Base-by-base conservation (phyloP, 345 rosid species). In the Populus tremula region DNA sequence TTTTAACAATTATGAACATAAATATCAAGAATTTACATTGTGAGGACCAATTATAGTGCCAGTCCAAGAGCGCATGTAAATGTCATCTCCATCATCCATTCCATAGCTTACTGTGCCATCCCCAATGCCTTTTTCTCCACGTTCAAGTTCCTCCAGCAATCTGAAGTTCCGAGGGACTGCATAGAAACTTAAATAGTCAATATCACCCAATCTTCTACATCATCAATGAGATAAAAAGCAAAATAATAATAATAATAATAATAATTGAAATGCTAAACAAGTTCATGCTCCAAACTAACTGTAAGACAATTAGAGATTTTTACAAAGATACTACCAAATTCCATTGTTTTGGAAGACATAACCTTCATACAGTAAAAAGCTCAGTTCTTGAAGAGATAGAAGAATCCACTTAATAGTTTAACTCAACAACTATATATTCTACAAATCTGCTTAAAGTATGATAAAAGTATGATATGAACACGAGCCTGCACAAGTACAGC, bases 101-200 rank as follows among this genome's bases (percentile, higher is more conserved):
- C 97, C 97, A 85, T 93, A 93, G 90, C 97, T 93, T 29, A 93
- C 97, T 21, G 93, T 89, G 43, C 97, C 97, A 80, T 93, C 97
- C 35, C 96, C 96, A 16, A 93, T 91, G 67, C 96, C 96, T 81
- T 93, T 93, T 87, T 93, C 96, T 71, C 97, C 97, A 59, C 94
- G 96, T 86, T 93, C 97, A 80, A 93, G 97, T 82, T 89, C 97
- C 81, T 91, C 96, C 80, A 93, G 77, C 89, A 93, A 78, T 85
- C 97, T 88, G 80, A 93, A 91, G 82, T 91, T 93, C 71, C 96
- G 85, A 53, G 97, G 97, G 45, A 91, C 97, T 93, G 86, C 78
- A 82, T 0, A 70, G 29, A 73, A 78, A 54, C 29, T 43, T 16
- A 63, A 71, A 71, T 17, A 72, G 35, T 75, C 45, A 82, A 70